Evolutionary conservation across 2,329 filamentous ascomycete species (phyloP), one percentile per base, ranked within the genome.

Genomic region (Xylaria sp.): DNA sequence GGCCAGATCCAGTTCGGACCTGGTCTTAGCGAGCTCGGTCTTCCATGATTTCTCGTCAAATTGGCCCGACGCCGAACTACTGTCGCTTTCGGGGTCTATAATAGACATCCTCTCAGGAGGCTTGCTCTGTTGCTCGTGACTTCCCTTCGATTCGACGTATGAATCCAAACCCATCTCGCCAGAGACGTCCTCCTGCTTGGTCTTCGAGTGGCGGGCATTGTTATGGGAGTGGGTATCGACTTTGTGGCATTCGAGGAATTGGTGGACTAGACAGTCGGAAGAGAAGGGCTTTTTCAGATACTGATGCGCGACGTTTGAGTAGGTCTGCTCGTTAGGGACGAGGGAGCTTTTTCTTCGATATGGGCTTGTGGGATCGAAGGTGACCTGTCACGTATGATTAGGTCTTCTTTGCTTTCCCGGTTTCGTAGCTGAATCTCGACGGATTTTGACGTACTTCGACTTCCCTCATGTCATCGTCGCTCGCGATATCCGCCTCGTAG

Each of bases 331-430:
- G 49, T 78, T 77, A 4, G 80, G 73, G 11, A 88, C 84, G 49
- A 90, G 79, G 11, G 87, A 90, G 70, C 86, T 88, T 76, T 90
- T 90, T 60, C 87, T 83, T 21, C 87, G 84, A 68, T 88, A 87
- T 0, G 82, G 80, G 66, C 84, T 88, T 38, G 81, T 75, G 1
- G 83, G 76, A 63, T 90, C 87, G 69, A 90, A 89, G 21, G 85
- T 81, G 51, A 90, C 86, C 85, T 86, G 46, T 11, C 9, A 25
- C 6, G 27, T 25, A n/a, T 40, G 3, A 44, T 62, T 38, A 40
- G 35, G 17, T 19, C 25, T 3, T 46, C 17, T 9, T 48, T 8
- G 3, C n/a, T 55, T 43, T 25, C 40, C 19, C 7, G 13, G 1
- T 40, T 11, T 55, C 17, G 37, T 6, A 13, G 37, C n/a, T 5